Evolutionary conservation across 805 yeast species (phyloP).

Genomic region (Pichia rugopelliculosa): DNA sequence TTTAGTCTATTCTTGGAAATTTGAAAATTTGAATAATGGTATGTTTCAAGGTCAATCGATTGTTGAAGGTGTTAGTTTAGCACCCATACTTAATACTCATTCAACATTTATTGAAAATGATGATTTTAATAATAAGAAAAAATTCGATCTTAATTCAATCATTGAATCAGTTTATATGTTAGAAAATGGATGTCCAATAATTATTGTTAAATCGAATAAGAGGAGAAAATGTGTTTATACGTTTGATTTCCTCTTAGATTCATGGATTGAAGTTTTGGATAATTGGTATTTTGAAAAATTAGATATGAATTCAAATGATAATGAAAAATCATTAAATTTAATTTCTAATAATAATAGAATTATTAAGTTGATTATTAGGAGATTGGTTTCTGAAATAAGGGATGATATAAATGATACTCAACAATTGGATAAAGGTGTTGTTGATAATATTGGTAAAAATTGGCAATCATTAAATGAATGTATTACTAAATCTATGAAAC

Average conservation of each 20-base stretch:
- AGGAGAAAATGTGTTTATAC: constrained; percentile 25
- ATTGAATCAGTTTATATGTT: constrained; percentile 18
- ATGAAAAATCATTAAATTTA: background rate
- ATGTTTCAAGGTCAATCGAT: constrained; percentile 23
- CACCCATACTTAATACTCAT: constrained; percentile 42
- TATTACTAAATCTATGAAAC: constrained; percentile 5
- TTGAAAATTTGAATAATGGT: background rate
- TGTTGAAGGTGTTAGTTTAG: constrained; percentile 40
- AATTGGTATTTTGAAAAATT: constrained; percentile 20
- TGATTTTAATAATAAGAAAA: constrained; percentile 4
- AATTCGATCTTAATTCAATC: constrained; percentile 4
- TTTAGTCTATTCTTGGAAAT: constrained; percentile 43
- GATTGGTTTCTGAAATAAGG: background rate
- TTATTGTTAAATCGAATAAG: constrained; percentile 32
- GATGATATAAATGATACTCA: background rate
- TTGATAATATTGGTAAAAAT: background rate
- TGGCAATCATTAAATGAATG: constrained; percentile 4
- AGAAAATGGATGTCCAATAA: constrained; percentile 36
- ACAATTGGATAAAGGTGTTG: background rate
- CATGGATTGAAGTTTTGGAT: constrained; percentile 45
- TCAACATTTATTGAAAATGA: constrained; percentile 13
- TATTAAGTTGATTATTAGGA: background rate
- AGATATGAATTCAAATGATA: background rate
- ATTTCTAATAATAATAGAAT: background rate
- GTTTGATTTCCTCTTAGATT: constrained; percentile 34